Base-by-base conservation (phyloP, 306 rosid species). In the Astragalus membranaceus region DNA sequence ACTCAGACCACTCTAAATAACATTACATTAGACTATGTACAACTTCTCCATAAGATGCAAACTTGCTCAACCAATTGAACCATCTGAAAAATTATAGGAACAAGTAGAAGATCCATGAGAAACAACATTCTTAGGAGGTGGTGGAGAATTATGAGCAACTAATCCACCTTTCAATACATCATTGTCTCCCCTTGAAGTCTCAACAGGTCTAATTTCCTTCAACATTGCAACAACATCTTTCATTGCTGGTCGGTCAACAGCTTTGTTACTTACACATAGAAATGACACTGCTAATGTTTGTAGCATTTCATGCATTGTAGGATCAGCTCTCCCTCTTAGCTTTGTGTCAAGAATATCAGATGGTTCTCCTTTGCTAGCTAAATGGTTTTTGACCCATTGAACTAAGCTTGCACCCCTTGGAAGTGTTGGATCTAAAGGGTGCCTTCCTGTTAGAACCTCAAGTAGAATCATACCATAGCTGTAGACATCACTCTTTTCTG, bases 151-250 rank as follows among this genome's bases (percentile, higher is more conserved):
- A 48, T 80, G 75, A 15, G 76, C 30, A 26, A 74, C 4, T 44
- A 80, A 36, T 0, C 76, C 86, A 35, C 84, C 83, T 75, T 91
- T 91, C 26, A 76, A 23, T 14, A 63, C 7, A 51, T 81, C 88
- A 42, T 42, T 15, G 4, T 85, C 84, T 3, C 67, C 36, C 78
- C 88, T 90, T 59, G 78, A 59, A 29, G 72, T 15, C 39, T 86
- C 93, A 5, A 66, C 41, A n/a, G 90, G 86, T 44, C 82, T 71
- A 52, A 95, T 91, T 84, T 91, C 99, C 68, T 73, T 89, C 29
- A 95, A 92, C 99, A 95, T 91, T 5, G 95, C 92, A 26, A 89
- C 99, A 7, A 95, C 80, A 65, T 91, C 97, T 15, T 95, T 95
- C 97, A 95, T 95, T 10, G 80, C 36, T 3, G 99, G 99, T 4